These are phyloP conservation scores for Boletus rex-veris DNA, from an alignment of 768 basidiomycete genomes.

Conservation along the genomic window DNA sequence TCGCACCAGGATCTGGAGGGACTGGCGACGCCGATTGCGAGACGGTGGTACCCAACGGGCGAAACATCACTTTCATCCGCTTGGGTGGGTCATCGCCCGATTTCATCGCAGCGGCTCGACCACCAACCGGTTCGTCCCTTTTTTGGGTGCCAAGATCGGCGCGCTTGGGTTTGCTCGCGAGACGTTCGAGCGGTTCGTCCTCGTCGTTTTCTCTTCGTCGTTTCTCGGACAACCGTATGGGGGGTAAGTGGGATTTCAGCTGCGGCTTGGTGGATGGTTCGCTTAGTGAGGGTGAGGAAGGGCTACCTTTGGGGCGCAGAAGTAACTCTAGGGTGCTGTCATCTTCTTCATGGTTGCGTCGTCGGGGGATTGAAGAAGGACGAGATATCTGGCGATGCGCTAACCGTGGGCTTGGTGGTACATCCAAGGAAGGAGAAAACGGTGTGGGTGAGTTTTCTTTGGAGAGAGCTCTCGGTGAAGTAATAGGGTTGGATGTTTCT, in stretches of 20 bases:
- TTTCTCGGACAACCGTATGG: slow-evolving; percentile 63
- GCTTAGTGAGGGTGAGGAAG: slow-evolving; percentile 38
- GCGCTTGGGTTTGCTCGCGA: slow-evolving; percentile 57
- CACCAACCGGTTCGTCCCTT: slow-evolving; percentile 26
- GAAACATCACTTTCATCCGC: slow-evolving; percentile 75
- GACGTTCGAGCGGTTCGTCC: slow-evolving; percentile 58
- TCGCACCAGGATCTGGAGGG: slow-evolving; percentile 62
- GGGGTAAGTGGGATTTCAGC: slow-evolving; percentile 34
- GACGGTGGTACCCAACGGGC: slow-evolving; percentile 30
- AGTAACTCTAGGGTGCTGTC: slow-evolving; percentile 54
- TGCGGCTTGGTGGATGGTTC: slow-evolving; percentile 27
- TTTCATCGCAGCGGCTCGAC: slow-evolving; percentile 27
- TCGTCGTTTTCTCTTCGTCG: slow-evolving; percentile 68
- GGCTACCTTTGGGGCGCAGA: slow-evolving; percentile 35
- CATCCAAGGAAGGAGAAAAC: slow-evolving; percentile 33
- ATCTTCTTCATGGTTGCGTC: slow-evolving; percentile 48
- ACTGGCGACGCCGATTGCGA: slow-evolving; percentile 37
- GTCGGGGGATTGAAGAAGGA: slow-evolving; percentile 44
- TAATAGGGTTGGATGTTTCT: slow-evolving; percentile 7
- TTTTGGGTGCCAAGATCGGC: slow-evolving; percentile 48
- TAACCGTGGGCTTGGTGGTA: slow-evolving; percentile 38
- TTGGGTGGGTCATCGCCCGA: slow-evolving; percentile 47
- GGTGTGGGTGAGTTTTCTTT: slow-evolving; percentile 23
- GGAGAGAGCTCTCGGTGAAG: slow-evolving; percentile 10
- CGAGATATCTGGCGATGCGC: slow-evolving; percentile 37